These are phyloP conservation scores for Skeletonema potamos DNA, from an alignment of 108 stramenopile genomes.

Conservation along the genomic window DNA sequence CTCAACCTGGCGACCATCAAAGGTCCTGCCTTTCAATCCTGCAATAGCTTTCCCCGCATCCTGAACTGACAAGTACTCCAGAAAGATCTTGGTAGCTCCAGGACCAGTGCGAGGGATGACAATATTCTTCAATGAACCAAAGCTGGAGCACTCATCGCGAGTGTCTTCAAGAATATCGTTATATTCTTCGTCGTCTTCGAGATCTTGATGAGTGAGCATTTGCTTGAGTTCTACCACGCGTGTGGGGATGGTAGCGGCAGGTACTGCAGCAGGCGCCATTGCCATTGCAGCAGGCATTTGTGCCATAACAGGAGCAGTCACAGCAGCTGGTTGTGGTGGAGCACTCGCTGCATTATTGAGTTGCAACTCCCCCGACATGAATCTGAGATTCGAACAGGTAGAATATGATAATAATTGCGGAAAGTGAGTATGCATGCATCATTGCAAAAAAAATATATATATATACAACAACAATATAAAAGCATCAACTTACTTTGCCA, in stretches of 20 bases:
- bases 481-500: constrained; percentile 78
- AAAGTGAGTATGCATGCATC: background rate
- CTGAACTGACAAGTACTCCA: constrained; percentile 72
- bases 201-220: constrained; percentile 86
- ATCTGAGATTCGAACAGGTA: constrained; percentile 11
- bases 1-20: constrained; percentile 80
- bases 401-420: background rate
- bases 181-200: constrained; percentile 81
- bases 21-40: constrained; percentile 77
- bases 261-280: background rate
- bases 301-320: constrained; percentile 26
- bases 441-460: too few species aligned
- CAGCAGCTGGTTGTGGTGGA: constrained; percentile 31
- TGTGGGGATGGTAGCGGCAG: constrained; percentile 25
- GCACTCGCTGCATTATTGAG: constrained; percentile 35
- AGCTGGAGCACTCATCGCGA: constrained; percentile 88
- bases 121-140: constrained; percentile 81
- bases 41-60: constrained; percentile 78
- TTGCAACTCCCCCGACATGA: constrained; percentile 82
- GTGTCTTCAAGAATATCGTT: constrained; percentile 92
- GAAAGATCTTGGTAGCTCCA: constrained; percentile 83
- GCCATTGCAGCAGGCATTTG: constrained; percentile 8
- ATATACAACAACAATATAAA: too few species aligned
- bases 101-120: constrained; percentile 78
- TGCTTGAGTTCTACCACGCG: constrained; percentile 87